Evolutionary conservation across 306 rosid genomes (phyloP), one percentile per base, ranked within the genome.

Genomic region (Carpinus fangiana): DNA sequence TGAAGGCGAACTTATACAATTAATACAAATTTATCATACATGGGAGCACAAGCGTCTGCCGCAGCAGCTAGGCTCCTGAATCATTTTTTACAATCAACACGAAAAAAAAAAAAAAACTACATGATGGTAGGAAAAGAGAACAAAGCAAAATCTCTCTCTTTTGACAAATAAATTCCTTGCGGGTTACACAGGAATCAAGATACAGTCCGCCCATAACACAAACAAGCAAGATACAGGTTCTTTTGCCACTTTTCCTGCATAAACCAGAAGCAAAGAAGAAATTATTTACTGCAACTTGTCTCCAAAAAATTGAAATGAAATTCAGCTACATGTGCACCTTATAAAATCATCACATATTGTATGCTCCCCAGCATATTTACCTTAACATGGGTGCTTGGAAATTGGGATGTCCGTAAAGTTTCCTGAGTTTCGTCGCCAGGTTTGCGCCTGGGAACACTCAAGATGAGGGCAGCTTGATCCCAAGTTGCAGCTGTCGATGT

Each of bases 321-420:
- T 50, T 47, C 28, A 3, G 13, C 10, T 12, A 53, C 53, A 51
- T 11, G 34, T 31, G 9, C 20, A 62, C 23, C 7, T 28, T 1
- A n/a, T 31, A 77, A 50, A 68, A 23, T 38, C 45, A 72, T 8
- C 47, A 52, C 12, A 31, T 18, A 75, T 70, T 12, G n/a, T 52
- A 52, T 14, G n/a, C n/a, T 59, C 64, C 52, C 56, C 74, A 50
- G 48, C 14, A 61, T 78, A 67, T 76, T 45, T 85, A 94, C 97
- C 97, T 94, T 94, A 36, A 94, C 98, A 84, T 94, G 98, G 74
- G 98, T 85, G 86, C 97, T 94, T 23, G 98, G 98, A 76, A 90
- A 82, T 84, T 95, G 98, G 26, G 98, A 88, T 72, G 98, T 92
- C 1, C 98, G 96, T 52, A 95, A 80, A 6, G 98, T 95, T 88